These are phyloP conservation scores for Rhizophora apiculata DNA, from an alignment of 345 rosid genomes.

Conservation along the genomic window DNA sequence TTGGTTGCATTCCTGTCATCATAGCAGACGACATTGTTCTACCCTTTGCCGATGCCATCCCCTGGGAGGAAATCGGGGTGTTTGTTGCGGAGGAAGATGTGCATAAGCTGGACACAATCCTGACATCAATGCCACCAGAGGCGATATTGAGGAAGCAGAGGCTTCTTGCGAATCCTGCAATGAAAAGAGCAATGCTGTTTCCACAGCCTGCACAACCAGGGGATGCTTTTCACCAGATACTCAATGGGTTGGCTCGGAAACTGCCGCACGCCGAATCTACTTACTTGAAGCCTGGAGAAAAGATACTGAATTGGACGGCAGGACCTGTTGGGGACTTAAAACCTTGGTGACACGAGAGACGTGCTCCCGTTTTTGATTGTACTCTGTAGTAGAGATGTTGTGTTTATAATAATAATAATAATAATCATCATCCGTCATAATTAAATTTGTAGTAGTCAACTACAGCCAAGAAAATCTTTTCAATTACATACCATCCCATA, in stretches of 20 bases:
- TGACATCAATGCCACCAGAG: constrained; percentile 71
- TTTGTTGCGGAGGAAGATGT: constrained; percentile 87
- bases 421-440: no score
- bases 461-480: no score
- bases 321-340: constrained; percentile 82
- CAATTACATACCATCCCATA: no score
- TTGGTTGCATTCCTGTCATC: constrained; percentile 96
- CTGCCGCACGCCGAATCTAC: constrained; percentile 57
- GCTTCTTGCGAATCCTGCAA: constrained; percentile 88
- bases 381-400: not conserved
- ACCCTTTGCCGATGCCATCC: constrained; percentile 97
- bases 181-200: constrained; percentile 89
- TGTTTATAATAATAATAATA: not conserved
- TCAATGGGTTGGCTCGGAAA: constrained; percentile 85
- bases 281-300: constrained; percentile 56
- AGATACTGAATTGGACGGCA: constrained; percentile 77
- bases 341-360: constrained; percentile 54
- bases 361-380: not conserved
- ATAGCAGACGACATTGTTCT: constrained; percentile 92
- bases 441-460: no score
- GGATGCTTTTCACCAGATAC: constrained; percentile 93
- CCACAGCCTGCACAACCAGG: constrained; percentile 93
- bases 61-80: constrained; percentile 97
- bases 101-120: constrained; percentile 69
- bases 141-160: constrained; percentile 86